Evolutionary conservation across 2,329 filamentous ascomycete species (phyloP), one percentile per base, ranked within the genome.

Genomic region (Ceratocystis destructans): DNA sequence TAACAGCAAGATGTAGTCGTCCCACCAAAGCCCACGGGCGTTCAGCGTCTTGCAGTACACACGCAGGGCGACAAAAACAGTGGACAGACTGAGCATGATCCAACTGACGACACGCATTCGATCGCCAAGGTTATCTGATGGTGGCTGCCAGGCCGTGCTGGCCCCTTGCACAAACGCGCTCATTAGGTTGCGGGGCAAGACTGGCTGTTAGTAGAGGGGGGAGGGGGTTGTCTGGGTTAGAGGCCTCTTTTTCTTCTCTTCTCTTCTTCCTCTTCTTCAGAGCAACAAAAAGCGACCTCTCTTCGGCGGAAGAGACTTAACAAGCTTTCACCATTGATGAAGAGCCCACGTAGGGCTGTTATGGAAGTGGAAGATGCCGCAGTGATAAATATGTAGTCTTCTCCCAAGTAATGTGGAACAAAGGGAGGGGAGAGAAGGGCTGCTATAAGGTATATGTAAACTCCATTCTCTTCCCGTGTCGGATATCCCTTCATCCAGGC

Each of bases 1-100:
- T 33, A 70, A 64, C 33, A 73, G 64, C 7, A 73, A 66, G 2
- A 73, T 64, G 17, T 70, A 70, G 63, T 73, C 72, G 44, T 72
- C 72, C 71, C 71, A 73, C 72, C 72, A 73, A 6, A 72, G 63
- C 0, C 71, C 69, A 2, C 70, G 67, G 17, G 69, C 69, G 57
- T 70, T 70, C 31, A 66, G 64, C 28, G 68, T 69, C 66, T 72
- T 72, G 68, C 71, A 71, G 41, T 71, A 72, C 5, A 72, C 28
- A 2, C 71, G 67, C 4, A 72, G 64, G 15, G 57, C 65, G 3
- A 72, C 64, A 65, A 72, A 72, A 10, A 70, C 53, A 1, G 64
- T 53, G 10, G 71, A 67, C 7, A 71, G 28, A 12, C 63, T 66
- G 5, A 71, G 62, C 62, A 70, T 69, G 6, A 67, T 62, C 71